Evolutionary conservation across 495 filamentous ascomycete genomes (phyloP), one percentile per base, ranked within the genome.

Genomic region (Aspergillus carlsbadensis): DNA sequence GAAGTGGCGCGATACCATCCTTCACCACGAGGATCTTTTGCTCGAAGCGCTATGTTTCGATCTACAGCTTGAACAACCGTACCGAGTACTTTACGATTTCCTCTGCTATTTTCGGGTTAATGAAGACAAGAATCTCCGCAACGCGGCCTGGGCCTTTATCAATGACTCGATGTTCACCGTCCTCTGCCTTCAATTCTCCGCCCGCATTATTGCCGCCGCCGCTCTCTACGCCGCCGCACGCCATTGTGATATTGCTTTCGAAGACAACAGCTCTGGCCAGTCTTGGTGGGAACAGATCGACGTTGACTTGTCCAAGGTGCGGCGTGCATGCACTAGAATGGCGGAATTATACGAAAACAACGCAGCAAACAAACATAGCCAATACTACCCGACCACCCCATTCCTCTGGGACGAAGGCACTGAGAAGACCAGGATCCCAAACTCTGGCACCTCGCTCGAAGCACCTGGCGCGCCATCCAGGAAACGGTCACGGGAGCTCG

Each of bases 21-120:
- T 97, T 2, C 84, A 85, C 58, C 87, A 91, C 63, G 94, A 99
- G 74, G 96, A 98, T 63, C 72, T 91, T 40, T 84, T 98, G 71
- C 80, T 99, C 6, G 94, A 99, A 72, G 82, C 81, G 39, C 78
- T 98, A 33, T 98, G 94, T 66, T 99, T 99, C 67, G 95, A 99
- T 70, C 72, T 99, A 31, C 86, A 89, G 68, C 76, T 96, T 31
- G 88, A 96, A 59, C 84, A 87, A 45, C 92, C 95, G 2, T 91
- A 96, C 72, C 82, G 84, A 54, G 82, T 85, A 31, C 82, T 97
- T 21, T 91, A 87, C 75, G 84, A 93, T 10, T 84, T 89, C 62
- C 79, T 96, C 18, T 78, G 81, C 35, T 84, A 79, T 62, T 78
- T 96, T 53, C 76, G 81, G 31, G 73, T 89, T 34, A 80, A 87